Evolutionary conservation across 257 asterid genomes (phyloP), one percentile per base, ranked within the genome.

Genomic region (Solanum verrucosum): DNA sequence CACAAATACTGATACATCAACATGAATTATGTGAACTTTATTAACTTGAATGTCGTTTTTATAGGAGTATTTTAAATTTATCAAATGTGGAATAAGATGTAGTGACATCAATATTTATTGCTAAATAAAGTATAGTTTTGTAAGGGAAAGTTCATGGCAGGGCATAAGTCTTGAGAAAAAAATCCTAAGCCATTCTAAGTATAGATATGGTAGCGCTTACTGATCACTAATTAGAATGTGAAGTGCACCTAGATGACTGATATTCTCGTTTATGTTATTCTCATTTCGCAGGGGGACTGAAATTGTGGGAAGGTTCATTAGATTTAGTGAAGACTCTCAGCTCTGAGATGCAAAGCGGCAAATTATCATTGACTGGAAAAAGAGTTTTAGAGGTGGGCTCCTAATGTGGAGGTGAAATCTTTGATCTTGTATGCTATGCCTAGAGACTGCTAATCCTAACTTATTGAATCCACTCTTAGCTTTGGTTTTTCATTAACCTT

Each of bases 281-380:
- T 82, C 86, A 59, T 87, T 86, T 83, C 15, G 81, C 92, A 96
- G 99, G 99, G 73, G 99, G 99, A 70, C 86, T 97, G 91, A 97
- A 97, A 89, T 90, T 97, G 83, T 97, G 99, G 99, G 99, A 97
- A 90, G 98, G 99, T 21, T 96, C 99, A 20, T 84, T 95, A 49
- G 99, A 96, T 90, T 91, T 97, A 68, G 94, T 97, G 75, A 90
- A 92, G 86, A 90, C 94, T 87, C 95, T 97, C 60, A 86, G 60
- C 88, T 90, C 94, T 7, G 98, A 95, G 89, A 87, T 96, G 87
- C 90, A 92, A 90, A 92, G 91, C 14, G 94, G 93, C 89, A 85
- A 84, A 67, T 87, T 96, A 88, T 94, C 98, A 31, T 90, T 94
- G 86, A 35, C 89, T 11, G 95, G 95, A 73, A 95, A 96, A 87